These are phyloP conservation scores for Pseudocercospora eumusae DNA, from an alignment of 2,329 filamentous ascomycete genomes.

Conservation along the genomic window DNA sequence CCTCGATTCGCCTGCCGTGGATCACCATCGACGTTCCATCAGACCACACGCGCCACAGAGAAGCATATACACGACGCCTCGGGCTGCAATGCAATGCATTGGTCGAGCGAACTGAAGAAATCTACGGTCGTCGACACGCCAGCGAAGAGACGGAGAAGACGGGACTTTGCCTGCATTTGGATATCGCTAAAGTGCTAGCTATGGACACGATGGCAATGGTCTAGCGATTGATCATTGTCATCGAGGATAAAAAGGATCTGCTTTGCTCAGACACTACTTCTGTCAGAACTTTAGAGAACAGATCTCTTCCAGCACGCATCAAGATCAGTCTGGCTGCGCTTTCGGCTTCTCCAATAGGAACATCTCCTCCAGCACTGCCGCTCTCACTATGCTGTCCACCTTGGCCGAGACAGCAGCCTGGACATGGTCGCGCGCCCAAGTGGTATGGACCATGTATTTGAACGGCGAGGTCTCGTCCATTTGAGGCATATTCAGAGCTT, in stretches of 20 bases:
- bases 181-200: not conserved
- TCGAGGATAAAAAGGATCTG: not conserved
- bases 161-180: not conserved
- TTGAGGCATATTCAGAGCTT: not conserved
- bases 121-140: not conserved
- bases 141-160: not conserved
- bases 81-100: not conserved
- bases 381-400: conserved; percentile 1
- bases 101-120: not conserved
- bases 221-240: not conserved
- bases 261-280: not conserved
- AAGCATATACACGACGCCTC: not conserved
- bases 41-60: not conserved
- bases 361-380: conserved; percentile 4
- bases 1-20: not conserved
- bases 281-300: not conserved
- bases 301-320: not conserved
- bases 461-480: not conserved
- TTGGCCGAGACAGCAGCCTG: not conserved
- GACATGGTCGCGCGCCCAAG: not conserved
- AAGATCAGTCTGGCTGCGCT: not conserved
- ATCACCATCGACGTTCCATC: not conserved
- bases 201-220: not conserved
- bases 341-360: not conserved
- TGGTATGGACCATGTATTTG: not conserved